phyloP scores from a whole-genome alignment of 768 basidiomycete genomes.

The Boletus barrowsii region DNA sequence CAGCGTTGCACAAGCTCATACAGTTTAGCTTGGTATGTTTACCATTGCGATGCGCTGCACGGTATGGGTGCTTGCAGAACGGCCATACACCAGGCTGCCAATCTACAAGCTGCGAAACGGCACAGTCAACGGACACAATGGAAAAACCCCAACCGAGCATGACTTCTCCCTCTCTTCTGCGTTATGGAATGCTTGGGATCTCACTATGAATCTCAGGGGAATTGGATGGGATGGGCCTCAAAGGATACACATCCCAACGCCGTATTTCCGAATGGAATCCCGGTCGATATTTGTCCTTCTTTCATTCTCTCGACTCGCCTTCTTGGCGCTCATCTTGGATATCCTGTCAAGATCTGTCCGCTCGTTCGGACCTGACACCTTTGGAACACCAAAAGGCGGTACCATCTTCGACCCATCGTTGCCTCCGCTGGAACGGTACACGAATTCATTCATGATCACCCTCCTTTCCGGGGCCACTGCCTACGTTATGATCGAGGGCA shows the following conservation, averaged over 20 bases:
- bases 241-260: slow-evolving; percentile 11
- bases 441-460: slow-evolving; percentile 44
- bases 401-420: slow-evolving; percentile 37
- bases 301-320: slow-evolving; percentile 9
- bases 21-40: slow-evolving; percentile 23
- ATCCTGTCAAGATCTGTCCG: background rate
- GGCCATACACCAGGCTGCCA: slow-evolving; percentile 14
- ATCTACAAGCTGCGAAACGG: background rate
- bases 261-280: slow-evolving; percentile 19
- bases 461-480: slow-evolving; percentile 42
- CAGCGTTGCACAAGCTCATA: background rate
- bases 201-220: slow-evolving; percentile 23
- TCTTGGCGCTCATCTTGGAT: slow-evolving; percentile 9
- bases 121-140: background rate
- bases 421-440: slow-evolving; percentile 32
- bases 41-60: slow-evolving; percentile 22
- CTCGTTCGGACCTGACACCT: slow-evolving; percentile 38
- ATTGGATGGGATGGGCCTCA: slow-evolving; percentile 26
- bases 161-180: slow-evolving; percentile 7
- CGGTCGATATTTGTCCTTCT: slow-evolving; percentile 14
- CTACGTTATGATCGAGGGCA: slow-evolving; percentile 43
- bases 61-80: slow-evolving; percentile 17
- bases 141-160: background rate
- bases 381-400: slow-evolving; percentile 34
- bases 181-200: slow-evolving; percentile 30